Percentiles rank a stretch among this genome's conserved stretches.
Conservation (phyloP, 768 basidiomycete genomes). For the Hortiboletus campestris region DNA sequence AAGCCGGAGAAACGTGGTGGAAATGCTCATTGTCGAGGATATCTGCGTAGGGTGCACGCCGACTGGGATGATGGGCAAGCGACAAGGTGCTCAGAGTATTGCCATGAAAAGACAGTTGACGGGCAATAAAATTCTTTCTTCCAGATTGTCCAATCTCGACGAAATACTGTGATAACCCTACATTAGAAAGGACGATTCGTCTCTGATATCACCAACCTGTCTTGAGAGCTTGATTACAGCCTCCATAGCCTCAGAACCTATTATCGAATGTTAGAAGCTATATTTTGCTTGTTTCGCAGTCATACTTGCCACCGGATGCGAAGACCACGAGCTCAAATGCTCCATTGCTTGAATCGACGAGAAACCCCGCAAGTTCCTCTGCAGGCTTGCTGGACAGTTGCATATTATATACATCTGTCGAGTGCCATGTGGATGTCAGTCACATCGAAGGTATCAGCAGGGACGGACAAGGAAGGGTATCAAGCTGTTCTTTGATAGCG, state of each 20-base stretch:
- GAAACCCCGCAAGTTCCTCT: slow-evolving; percentile 67
- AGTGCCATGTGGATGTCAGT: not conserved
- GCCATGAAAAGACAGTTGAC: slow-evolving; percentile 80
- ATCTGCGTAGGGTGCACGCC: slow-evolving; percentile 66
- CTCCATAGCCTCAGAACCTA: slow-evolving; percentile 90
- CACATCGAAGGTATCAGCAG: not conserved
- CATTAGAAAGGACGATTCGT: slow-evolving; percentile 5
- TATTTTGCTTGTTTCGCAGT: not conserved
- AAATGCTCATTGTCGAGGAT: slow-evolving; percentile 66
- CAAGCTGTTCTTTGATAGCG: slow-evolving; percentile 78
- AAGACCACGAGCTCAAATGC: slow-evolving; percentile 74
- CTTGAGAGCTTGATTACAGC: slow-evolving; percentile 77
- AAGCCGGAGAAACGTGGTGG: slow-evolving; percentile 87
- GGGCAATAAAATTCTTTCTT: slow-evolving; percentile 76
- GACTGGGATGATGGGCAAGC: slow-evolving; percentile 61
- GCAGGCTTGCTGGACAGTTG: slow-evolving; percentile 80
- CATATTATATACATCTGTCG: slow-evolving; percentile 81
- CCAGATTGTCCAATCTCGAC: slow-evolving; percentile 65
- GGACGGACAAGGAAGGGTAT: slow-evolving; percentile 69
- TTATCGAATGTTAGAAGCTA: not conserved
- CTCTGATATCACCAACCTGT: slow-evolving; percentile 47
- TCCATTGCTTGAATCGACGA: slow-evolving; percentile 66
- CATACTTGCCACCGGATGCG: slow-evolving; percentile 63
- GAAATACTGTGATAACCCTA: slow-evolving; percentile 51
- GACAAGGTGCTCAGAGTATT: slow-evolving; percentile 75